Percentiles rank a stretch among this genome's conserved stretches.
Evolutionary conservation across 2,329 filamentous ascomycete species (phyloP).

Genomic region (Aspergillus sp.): DNA sequence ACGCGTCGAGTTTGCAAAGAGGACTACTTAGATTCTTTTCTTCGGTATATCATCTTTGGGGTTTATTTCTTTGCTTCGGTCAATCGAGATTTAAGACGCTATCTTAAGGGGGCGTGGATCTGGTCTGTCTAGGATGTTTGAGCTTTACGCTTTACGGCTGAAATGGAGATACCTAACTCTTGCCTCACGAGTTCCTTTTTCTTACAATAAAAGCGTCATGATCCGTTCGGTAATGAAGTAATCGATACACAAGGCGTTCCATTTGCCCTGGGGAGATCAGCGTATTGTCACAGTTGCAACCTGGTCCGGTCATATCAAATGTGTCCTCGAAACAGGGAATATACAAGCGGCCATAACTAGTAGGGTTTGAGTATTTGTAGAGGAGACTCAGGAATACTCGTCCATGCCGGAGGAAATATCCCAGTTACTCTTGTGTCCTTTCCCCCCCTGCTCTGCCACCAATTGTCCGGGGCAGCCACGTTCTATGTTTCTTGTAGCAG

Average conservation of each 20-base stretch:
- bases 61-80: background rate
- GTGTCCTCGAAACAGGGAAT: too few species aligned
- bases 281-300: background rate
- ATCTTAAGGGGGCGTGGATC: background rate
- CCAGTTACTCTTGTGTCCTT: too few species aligned
- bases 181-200: background rate
- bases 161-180: background rate
- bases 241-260: background rate
- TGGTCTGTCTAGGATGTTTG: background rate
- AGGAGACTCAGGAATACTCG: too few species aligned
- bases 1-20: conserved; percentile 54
- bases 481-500: background rate
- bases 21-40: conserved; percentile 35
- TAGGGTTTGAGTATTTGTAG: too few species aligned
- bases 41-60: conserved; percentile 8
- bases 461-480: too few species aligned
- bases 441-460: too few species aligned
- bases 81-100: conserved; percentile 4
- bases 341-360: too few species aligned
- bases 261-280: background rate
- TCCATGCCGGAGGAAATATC: too few species aligned
- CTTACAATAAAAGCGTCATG: conserved; percentile 3
- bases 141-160: background rate
- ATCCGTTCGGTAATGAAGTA: conserved; percentile 1
- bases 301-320: too few species aligned